Evolutionary conservation across 2,329 filamentous ascomycete genomes (phyloP).

Genomic region (Ophiostoma novo-ulmi): DNA sequence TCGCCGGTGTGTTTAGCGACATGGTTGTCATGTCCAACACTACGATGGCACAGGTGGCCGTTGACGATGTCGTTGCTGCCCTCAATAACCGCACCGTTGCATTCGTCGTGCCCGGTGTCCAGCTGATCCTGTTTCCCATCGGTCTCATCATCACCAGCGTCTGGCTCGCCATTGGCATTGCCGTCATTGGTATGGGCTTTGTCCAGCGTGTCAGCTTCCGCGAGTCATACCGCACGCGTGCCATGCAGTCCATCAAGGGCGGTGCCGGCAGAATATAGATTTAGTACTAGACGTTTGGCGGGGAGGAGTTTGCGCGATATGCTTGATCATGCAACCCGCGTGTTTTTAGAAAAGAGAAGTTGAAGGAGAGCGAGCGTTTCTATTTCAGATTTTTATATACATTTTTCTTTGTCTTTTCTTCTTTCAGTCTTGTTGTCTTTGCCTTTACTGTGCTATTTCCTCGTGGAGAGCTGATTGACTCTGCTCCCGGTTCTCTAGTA

Average conservation of each 20-base stretch:
- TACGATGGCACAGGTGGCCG: slow-evolving; percentile 45
- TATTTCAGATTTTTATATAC: not conserved
- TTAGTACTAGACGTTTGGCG: not conserved
- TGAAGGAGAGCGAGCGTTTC: not conserved
- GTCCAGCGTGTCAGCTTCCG: slow-evolving; percentile 61
- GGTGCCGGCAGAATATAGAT: slow-evolving; percentile 32
- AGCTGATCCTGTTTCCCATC: slow-evolving; percentile 63
- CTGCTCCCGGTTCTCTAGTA: not conserved
- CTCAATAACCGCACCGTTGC: slow-evolving; percentile 51
- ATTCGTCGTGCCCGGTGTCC: slow-evolving; percentile 64
- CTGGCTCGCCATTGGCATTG: slow-evolving; percentile 56
- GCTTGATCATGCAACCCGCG: too few species aligned
- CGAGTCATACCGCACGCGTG: slow-evolving; percentile 54
- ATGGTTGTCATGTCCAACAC: slow-evolving; percentile 50
- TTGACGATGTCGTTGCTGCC: slow-evolving; percentile 42
- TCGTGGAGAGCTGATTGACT: slow-evolving; percentile 1
- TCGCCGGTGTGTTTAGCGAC: slow-evolving; percentile 63
- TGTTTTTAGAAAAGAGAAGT: too few species aligned
- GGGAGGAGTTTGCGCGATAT: not conserved
- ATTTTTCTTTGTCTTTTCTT: not conserved
- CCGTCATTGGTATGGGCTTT: slow-evolving; percentile 59
- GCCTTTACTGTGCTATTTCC: not conserved
- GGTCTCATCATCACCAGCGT: slow-evolving; percentile 61
- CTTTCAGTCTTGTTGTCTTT: not conserved
- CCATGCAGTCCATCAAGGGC: slow-evolving; percentile 41